Percentiles rank a stretch among this genome's conserved stretches.
These are phyloP conservation scores for Boletus holoroseus DNA, from an alignment of 1,284 basidiomycete species.

Conservation along the genomic window DNA sequence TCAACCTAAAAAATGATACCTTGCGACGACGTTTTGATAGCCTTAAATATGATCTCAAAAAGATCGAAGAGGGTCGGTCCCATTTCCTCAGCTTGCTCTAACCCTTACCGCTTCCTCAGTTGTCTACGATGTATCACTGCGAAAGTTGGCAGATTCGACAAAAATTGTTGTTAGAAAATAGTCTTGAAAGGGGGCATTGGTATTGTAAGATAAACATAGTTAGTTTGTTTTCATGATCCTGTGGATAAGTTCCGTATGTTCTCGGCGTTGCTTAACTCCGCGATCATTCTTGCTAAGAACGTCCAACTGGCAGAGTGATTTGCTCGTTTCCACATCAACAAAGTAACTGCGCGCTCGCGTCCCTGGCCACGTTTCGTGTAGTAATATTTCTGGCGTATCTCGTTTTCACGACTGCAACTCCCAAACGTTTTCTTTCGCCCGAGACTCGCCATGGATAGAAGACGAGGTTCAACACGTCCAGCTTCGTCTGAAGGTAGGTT, in stretches of 20 bases:
- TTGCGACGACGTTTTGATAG: constrained; percentile 76
- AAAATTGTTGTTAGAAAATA: constrained; percentile 2
- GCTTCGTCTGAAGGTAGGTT: constrained; percentile 35
- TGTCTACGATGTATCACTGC: constrained; percentile 78
- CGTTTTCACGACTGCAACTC: constrained; percentile 5
- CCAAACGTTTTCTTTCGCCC: not conserved
- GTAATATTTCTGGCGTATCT: constrained; percentile 4
- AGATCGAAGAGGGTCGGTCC: constrained; percentile 76
- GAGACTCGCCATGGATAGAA: constrained; percentile 27
- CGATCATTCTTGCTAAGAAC: constrained; percentile 16
- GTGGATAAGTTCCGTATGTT: not conserved
- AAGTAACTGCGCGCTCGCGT: constrained; percentile 2
- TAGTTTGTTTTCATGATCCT: not conserved
- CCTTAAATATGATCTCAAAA: constrained; percentile 84
- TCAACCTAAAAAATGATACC: constrained; percentile 85
- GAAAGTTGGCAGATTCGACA: constrained; percentile 47
- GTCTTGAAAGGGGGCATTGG: not conserved
- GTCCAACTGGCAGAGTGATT: constrained; percentile 3
- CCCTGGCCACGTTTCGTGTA: constrained; percentile 5
- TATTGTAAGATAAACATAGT: not conserved
- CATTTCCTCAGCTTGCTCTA: constrained; percentile 1
- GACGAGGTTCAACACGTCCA: constrained; percentile 30
- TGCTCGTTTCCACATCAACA: constrained; percentile 5
- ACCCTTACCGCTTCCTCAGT: constrained; percentile 41
- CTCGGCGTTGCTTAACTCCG: constrained; percentile 20